phyloP scores from a whole-genome alignment of 306 rosid genomes.

The Oemleria cerasiformis region DNA sequence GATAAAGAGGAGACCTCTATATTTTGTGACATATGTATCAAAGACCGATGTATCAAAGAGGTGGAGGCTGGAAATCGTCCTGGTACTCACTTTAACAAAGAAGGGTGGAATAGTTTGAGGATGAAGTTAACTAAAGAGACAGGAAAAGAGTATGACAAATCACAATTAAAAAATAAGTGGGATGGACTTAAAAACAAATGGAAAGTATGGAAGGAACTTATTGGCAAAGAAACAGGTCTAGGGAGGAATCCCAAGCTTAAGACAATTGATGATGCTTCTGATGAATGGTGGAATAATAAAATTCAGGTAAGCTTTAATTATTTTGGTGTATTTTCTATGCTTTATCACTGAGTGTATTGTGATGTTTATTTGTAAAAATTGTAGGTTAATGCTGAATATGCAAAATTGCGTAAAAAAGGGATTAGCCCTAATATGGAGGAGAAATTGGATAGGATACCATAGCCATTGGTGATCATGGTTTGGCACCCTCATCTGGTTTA shows the following conservation, averaged over 20 bases:
- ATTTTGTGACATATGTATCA: background rate
- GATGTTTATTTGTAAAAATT: too few species aligned
- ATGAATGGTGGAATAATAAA: slow-evolving; percentile 4
- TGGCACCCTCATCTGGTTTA: too few species aligned
- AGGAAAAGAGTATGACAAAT: background rate
- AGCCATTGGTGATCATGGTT: too few species aligned
- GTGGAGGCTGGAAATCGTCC: background rate
- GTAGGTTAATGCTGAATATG: too few species aligned
- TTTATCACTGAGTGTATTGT: too few species aligned
- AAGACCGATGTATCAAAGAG: background rate
- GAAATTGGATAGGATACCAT: too few species aligned
- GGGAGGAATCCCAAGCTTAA: background rate
- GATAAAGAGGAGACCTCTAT: too few species aligned
- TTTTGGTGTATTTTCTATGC: background rate
- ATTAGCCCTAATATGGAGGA: too few species aligned
- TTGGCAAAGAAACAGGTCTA: background rate
- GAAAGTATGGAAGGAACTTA: background rate
- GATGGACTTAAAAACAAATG: background rate
- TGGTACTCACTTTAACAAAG: background rate
- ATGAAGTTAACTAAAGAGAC: background rate
- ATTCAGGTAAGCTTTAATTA: background rate
- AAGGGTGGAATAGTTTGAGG: background rate
- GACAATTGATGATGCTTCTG: background rate
- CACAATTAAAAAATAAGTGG: slow-evolving; percentile 3
- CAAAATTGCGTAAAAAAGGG: too few species aligned